Conservation (phyloP, 2,329 filamentous ascomycete species). For the Fusarium sublunatum region DNA sequence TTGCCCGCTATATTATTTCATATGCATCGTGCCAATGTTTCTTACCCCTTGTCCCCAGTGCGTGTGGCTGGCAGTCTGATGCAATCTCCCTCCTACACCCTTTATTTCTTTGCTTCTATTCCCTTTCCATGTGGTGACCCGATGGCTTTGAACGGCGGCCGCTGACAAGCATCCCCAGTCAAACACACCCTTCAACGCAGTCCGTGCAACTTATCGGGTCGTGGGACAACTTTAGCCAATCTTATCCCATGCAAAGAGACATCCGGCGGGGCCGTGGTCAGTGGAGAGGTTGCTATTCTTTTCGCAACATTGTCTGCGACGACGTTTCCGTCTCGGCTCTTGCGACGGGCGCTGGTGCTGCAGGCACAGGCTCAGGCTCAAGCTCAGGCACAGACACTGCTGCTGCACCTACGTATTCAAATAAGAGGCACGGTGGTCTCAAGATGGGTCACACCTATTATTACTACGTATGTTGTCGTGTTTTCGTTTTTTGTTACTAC, state of each 20-base stretch:
- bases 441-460: conserved; percentile 96
- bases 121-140: conserved; percentile 37
- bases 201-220: conserved; percentile 87
- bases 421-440: conserved; percentile 78
- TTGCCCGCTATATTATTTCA: conserved; percentile 28
- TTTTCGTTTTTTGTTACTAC: conserved; percentile 30
- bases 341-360: conserved; percentile 37
- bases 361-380: conserved; percentile 23
- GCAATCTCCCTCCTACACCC: conserved; percentile 39
- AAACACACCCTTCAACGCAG: conserved; percentile 69
- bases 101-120: conserved; percentile 42
- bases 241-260: conserved; percentile 86
- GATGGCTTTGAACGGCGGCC: conserved; percentile 32
- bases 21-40: conserved; percentile 25
- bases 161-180: conserved; percentile 57
- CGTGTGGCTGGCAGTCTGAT: conserved; percentile 40
- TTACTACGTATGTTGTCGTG: conserved; percentile 80
- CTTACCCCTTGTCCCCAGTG: conserved; percentile 18
- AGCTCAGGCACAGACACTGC: conserved; percentile 32
- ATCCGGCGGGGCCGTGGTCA: conserved; percentile 76
- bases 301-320: conserved; percentile 86
- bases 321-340: conserved; percentile 63
- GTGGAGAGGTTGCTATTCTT: conserved; percentile 90
- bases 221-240: conserved; percentile 91
- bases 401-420: conserved; percentile 39